phyloP scores from a whole-genome alignment of 208 protist species.

The Dictyostelium gargantuum region DNA sequence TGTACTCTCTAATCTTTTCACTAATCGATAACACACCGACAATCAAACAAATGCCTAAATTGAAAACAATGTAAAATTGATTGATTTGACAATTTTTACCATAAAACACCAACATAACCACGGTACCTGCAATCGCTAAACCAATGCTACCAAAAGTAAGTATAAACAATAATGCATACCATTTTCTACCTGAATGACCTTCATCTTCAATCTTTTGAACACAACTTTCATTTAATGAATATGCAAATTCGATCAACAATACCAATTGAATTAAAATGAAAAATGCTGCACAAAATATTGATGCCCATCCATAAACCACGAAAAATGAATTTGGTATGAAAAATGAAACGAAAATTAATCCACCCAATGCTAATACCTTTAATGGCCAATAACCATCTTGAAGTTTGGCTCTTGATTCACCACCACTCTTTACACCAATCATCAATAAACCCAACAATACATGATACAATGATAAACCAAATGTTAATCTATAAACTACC shows the following conservation, averaged over 20 bases:
- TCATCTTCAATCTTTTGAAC: constrained; percentile 86
- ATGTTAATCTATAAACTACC: constrained; percentile 54
- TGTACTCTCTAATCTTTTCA: constrained; percentile 13
- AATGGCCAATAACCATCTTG: constrained; percentile 79
- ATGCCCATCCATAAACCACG: constrained; percentile 67
- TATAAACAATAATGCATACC: not conserved
- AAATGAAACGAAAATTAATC: constrained; percentile 63
- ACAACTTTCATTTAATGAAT: constrained; percentile 93
- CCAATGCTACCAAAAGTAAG: not conserved
- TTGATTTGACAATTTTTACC: constrained; percentile 13
- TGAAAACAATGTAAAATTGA: constrained; percentile 60
- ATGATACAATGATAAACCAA: constrained; percentile 69
- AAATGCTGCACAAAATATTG: constrained; percentile 69
- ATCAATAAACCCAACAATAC: constrained; percentile 65
- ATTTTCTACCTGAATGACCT: not conserved
- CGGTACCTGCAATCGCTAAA: not conserved
- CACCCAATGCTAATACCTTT: constrained; percentile 70
- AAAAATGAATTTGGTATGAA: constrained; percentile 81
- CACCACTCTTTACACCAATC: constrained; percentile 68
- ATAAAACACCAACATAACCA: constrained; percentile 27
- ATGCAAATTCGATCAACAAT: constrained; percentile 94
- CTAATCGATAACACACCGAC: constrained; percentile 47
- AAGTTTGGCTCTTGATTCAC: constrained; percentile 47
- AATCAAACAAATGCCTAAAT: constrained; percentile 17
- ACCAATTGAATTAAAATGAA: constrained; percentile 86